Evolutionary conservation across 768 basidiomycete species (phyloP).

Genomic region (Suillus occidentalis): DNA sequence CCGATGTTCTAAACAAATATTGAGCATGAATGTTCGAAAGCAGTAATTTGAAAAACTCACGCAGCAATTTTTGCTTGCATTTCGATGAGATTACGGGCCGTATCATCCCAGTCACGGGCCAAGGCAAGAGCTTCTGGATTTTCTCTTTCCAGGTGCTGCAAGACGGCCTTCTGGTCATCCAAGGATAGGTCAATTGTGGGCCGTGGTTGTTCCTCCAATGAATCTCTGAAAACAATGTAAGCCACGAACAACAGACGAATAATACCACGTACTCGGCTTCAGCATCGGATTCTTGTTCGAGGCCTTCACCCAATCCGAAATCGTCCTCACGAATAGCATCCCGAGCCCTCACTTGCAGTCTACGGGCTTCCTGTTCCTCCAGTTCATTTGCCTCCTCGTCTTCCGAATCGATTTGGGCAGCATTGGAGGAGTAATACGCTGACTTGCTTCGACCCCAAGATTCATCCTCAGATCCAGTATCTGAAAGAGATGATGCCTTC

Average conservation of each 20-base stretch:
- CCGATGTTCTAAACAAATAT: conserved; percentile 43
- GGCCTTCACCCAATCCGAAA: conserved; percentile 74
- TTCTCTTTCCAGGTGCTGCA: conserved; percentile 72
- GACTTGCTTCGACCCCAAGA: conserved; percentile 81
- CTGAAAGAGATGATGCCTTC: conserved; percentile 14
- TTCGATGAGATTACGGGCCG: conserved; percentile 51
- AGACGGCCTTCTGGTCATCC: conserved; percentile 56
- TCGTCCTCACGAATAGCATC: conserved; percentile 76
- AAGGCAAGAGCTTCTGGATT: conserved; percentile 79
- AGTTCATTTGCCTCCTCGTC: conserved; percentile 88
- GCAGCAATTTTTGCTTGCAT: conserved; percentile 52
- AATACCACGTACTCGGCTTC: conserved; percentile 29
- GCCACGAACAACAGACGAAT: background rate
- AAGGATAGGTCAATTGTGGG: conserved; percentile 33
- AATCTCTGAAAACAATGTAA: conserved; percentile 16
- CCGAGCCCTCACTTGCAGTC: conserved; percentile 74
- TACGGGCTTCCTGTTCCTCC: conserved; percentile 83
- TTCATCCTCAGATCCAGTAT: conserved; percentile 51
- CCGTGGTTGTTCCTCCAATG: conserved; percentile 1
- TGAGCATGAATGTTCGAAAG: background rate
- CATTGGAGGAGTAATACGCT: conserved; percentile 87
- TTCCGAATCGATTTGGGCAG: conserved; percentile 74
- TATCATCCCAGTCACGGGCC: conserved; percentile 82
- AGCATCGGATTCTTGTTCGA: conserved; percentile 35
- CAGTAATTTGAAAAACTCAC: conserved; percentile 36